These are phyloP conservation scores for Erysiphe pulchra DNA, from an alignment of 2,329 filamentous ascomycete genomes.

Conservation along the genomic window DNA sequence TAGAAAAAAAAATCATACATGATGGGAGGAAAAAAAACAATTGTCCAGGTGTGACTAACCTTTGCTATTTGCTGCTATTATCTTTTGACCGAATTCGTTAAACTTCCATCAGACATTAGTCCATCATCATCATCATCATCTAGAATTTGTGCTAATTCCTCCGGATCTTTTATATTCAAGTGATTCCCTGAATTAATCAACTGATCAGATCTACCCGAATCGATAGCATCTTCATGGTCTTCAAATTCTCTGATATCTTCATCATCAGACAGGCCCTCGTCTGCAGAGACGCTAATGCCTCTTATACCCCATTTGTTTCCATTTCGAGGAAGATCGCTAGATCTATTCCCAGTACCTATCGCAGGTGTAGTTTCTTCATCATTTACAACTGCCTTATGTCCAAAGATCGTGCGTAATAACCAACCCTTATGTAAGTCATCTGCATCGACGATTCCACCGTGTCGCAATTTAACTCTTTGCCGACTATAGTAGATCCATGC, in stretches of 20 bases:
- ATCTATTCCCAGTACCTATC: constrained; percentile 1
- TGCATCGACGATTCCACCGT: constrained; percentile 67
- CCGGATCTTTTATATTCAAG: constrained; percentile 41
- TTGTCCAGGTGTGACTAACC: too few relatives aligned
- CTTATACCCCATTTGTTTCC: constrained; percentile 27
- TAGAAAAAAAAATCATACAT: too few relatives aligned
- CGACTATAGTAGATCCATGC: constrained; percentile 91
- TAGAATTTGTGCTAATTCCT: constrained; percentile 33
- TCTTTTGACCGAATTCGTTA: too few relatives aligned
- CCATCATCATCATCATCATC: constrained; percentile 26
- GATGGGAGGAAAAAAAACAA: too few relatives aligned
- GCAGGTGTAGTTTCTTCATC: constrained; percentile 8
- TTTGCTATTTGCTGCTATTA: too few relatives aligned
- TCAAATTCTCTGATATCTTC: constrained; percentile 19
- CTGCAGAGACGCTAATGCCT: constrained; percentile 40
- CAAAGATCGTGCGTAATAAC: constrained; percentile 57
- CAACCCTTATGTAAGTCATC: constrained; percentile 73
- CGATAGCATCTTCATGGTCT: constrained; percentile 18
- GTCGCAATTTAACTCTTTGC: constrained; percentile 78
- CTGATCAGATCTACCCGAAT: constrained; percentile 8
- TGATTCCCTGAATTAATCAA: constrained; percentile 32
- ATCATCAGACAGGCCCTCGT: constrained; percentile 29
- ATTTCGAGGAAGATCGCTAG: not conserved
- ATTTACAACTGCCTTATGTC: constrained; percentile 19
- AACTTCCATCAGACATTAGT: too few relatives aligned